Evolutionary conservation across 2,329 filamentous ascomycete species (phyloP).

Genomic region (Chaetomiaceae sp.): DNA sequence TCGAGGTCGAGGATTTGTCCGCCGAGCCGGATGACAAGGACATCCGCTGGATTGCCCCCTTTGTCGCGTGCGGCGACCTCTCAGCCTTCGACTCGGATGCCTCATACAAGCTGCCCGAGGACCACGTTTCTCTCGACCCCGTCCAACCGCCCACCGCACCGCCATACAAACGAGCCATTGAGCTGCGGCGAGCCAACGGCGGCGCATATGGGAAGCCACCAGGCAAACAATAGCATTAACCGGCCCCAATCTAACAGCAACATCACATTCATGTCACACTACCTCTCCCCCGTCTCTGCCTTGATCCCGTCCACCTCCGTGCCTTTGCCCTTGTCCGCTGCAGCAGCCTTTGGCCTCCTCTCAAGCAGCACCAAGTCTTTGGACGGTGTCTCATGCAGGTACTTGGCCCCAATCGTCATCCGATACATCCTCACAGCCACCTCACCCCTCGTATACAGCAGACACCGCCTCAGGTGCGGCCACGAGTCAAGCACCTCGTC

Average conservation of each 20-base stretch:
- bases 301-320: neutral
- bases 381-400: slow-evolving; percentile 38
- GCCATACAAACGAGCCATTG: slow-evolving; percentile 86
- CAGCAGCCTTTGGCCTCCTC: neutral
- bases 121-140: slow-evolving; percentile 82
- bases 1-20: slow-evolving; percentile 46
- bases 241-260: neutral
- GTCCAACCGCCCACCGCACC: slow-evolving; percentile 94
- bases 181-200: slow-evolving; percentile 71
- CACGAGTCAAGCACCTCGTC: slow-evolving; percentile 53
- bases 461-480: slow-evolving; percentile 54
- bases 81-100: slow-evolving; percentile 95
- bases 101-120: slow-evolving; percentile 82
- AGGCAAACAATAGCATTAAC: slow-evolving; percentile 22
- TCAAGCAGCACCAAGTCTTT: slow-evolving; percentile 33
- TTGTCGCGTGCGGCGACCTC: slow-evolving; percentile 94
- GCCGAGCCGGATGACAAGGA: slow-evolving; percentile 37
- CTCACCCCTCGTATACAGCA: slow-evolving; percentile 47
- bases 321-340: neutral
- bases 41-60: slow-evolving; percentile 82
- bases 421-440: slow-evolving; percentile 42
- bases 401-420: slow-evolving; percentile 42
- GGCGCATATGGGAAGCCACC: slow-evolving; percentile 72
- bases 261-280: neutral
- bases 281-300: neutral